Evolutionary conservation across 768 basidiomycete species (phyloP).

Genomic region (Boletus barrowsii): DNA sequence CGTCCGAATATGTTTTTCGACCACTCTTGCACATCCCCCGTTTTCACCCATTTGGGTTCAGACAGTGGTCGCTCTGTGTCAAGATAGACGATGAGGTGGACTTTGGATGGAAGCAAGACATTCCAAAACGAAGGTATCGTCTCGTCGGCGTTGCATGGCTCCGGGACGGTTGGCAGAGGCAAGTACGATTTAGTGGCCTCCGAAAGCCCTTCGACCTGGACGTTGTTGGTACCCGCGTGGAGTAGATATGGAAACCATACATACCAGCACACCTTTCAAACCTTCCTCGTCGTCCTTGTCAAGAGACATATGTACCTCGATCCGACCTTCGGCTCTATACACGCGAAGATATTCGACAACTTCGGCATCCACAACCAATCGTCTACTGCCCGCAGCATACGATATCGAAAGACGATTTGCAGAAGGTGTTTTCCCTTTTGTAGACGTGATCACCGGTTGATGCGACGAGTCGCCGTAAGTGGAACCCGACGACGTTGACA

Average conservation of each 20-base stretch:
- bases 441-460: slow-evolving; percentile 29
- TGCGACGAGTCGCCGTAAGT: slow-evolving; percentile 46
- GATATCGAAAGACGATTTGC: slow-evolving; percentile 92
- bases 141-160: slow-evolving; percentile 45
- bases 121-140: slow-evolving; percentile 75
- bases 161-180: slow-evolving; percentile 48
- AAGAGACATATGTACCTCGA: slow-evolving; percentile 74
- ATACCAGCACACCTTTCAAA: slow-evolving; percentile 74
- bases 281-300: slow-evolving; percentile 51
- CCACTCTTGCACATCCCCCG: slow-evolving; percentile 94
- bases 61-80: slow-evolving; percentile 87
- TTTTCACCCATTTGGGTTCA: slow-evolving; percentile 96
- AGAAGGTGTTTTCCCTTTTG: slow-evolving; percentile 53
- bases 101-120: slow-evolving; percentile 46
- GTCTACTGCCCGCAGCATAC: slow-evolving; percentile 83
- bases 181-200: slow-evolving; percentile 70
- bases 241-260: slow-evolving; percentile 25
- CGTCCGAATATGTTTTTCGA: slow-evolving; percentile 81
- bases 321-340: slow-evolving; percentile 76
- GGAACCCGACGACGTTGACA: slow-evolving; percentile 31
- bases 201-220: slow-evolving; percentile 71
- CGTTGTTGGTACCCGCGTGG: slow-evolving; percentile 7
- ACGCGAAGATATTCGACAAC: slow-evolving; percentile 80
- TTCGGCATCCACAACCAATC: slow-evolving; percentile 87
- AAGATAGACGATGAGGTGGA: slow-evolving; percentile 73